A percentile compares a stretch with the other conserved stretches of the same genome.
Evolutionary conservation across 495 filamentous ascomycete genomes (phyloP).

Genomic region (Cryomyces minteri): DNA sequence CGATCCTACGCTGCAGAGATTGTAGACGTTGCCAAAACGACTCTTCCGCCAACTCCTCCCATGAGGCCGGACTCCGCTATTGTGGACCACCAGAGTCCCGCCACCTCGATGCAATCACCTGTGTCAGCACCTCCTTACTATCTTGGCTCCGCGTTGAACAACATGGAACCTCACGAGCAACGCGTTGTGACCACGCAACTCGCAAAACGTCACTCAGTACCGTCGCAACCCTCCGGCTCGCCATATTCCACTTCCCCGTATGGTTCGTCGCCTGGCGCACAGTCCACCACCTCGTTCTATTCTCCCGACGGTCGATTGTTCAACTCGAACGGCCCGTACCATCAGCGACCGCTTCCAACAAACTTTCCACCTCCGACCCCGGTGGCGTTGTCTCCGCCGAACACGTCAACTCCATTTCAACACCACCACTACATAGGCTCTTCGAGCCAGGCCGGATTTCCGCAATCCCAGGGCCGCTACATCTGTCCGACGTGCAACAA

Average conservation of each 20-base stretch:
- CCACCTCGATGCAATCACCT: slow-evolving; percentile 34
- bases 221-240: slow-evolving; percentile 16
- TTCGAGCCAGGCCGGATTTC: slow-evolving; percentile 65
- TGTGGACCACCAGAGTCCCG: slow-evolving; percentile 52
- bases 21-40: slow-evolving; percentile 29
- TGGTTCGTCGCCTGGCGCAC: slow-evolving; percentile 18
- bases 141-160: slow-evolving; percentile 29
- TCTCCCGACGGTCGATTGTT: slow-evolving; percentile 19
- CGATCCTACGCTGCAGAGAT: slow-evolving; percentile 8
- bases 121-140: slow-evolving; percentile 35
- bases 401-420: slow-evolving; percentile 57
- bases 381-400: slow-evolving; percentile 30
- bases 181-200: slow-evolving; percentile 18
- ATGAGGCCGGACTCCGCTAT: slow-evolving; percentile 73
- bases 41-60: slow-evolving; percentile 77
- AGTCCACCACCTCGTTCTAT: slow-evolving; percentile 21
- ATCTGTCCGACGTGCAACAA: slow-evolving; percentile 97
- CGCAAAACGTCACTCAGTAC: slow-evolving; percentile 14
- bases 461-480: slow-evolving; percentile 92
- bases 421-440: slow-evolving; percentile 93
- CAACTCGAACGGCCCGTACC: slow-evolving; percentile 28
- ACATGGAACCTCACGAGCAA: slow-evolving; percentile 28
- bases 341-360: slow-evolving; percentile 49
- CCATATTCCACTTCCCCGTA: slow-evolving; percentile 16
- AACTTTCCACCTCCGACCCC: slow-evolving; percentile 28